Evolutionary conservation across 2,329 filamentous ascomycete genomes (phyloP).

Genomic region (Aureobasidium musti): DNA sequence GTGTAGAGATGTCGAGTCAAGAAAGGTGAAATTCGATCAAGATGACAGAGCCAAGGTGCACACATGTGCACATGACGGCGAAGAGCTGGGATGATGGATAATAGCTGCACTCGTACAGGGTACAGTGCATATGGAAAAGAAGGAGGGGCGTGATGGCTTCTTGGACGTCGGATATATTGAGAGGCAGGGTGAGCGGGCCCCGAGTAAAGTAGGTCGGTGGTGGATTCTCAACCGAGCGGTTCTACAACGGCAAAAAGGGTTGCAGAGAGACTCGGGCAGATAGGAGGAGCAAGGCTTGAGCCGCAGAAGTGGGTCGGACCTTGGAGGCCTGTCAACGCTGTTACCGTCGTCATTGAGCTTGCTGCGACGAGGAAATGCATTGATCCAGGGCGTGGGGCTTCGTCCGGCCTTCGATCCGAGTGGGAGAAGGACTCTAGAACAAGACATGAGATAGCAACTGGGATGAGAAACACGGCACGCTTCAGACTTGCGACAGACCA

Average conservation of each 20-base stretch:
- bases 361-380: conserved; percentile 8
- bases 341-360: conserved; percentile 21
- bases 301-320: conserved; percentile 21
- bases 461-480: background rate
- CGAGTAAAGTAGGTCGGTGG: background rate
- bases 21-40: background rate
- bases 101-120: background rate
- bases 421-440: background rate
- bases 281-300: conserved; percentile 21
- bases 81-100: background rate
- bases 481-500: background rate
- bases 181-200: background rate
- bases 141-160: background rate
- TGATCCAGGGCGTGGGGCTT: conserved; percentile 2
- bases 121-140: background rate
- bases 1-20: background rate
- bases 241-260: conserved; percentile 22
- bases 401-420: background rate
- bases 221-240: conserved; percentile 25
- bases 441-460: background rate
- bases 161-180: conserved; percentile 3
- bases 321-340: conserved; percentile 5
- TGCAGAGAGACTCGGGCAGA: background rate
- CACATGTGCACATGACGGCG: background rate
- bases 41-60: background rate